phyloP scores from a whole-genome alignment of 352 stramenopile genomes.

The Pythium phragmitis region DNA sequence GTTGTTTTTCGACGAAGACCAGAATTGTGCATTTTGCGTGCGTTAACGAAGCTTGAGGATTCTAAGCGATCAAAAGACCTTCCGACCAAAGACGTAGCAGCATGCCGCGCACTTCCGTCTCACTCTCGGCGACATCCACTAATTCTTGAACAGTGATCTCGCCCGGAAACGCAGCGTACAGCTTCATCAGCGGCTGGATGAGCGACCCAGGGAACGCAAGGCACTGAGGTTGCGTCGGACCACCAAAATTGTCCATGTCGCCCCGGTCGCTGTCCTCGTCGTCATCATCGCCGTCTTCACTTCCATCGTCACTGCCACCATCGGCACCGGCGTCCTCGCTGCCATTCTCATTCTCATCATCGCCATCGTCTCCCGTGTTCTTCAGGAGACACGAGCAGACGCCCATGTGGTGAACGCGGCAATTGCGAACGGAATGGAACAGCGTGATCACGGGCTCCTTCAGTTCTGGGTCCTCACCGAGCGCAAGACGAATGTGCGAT shows the following conservation, averaged over 20 bases:
- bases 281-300: conserved; percentile 33
- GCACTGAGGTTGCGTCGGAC: conserved; percentile 46
- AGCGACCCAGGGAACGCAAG: conserved; percentile 68
- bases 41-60: conserved; percentile 18
- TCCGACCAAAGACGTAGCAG: conserved; percentile 81
- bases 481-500: conserved; percentile 62
- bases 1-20: conserved; percentile 28
- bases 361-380: conserved; percentile 19
- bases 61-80: conserved; percentile 44
- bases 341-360: conserved; percentile 24
- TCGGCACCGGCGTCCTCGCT: conserved; percentile 36
- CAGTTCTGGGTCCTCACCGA: conserved; percentile 52
- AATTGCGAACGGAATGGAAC: conserved; percentile 78
- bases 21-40: conserved; percentile 38
- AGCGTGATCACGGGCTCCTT: conserved; percentile 64
- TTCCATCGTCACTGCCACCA: conserved; percentile 18
- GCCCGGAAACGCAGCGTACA: conserved; percentile 53
- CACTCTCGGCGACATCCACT: conserved; percentile 36
- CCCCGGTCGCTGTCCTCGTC: conserved; percentile 31
- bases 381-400: conserved; percentile 57
- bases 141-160: conserved; percentile 43
- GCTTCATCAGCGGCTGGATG: conserved; percentile 59
- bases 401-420: conserved; percentile 81
- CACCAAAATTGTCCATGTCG: conserved; percentile 32
- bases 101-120: conserved; percentile 75